Conservation (phyloP, 345 rosid genomes). For the Turritis glabra region DNA sequence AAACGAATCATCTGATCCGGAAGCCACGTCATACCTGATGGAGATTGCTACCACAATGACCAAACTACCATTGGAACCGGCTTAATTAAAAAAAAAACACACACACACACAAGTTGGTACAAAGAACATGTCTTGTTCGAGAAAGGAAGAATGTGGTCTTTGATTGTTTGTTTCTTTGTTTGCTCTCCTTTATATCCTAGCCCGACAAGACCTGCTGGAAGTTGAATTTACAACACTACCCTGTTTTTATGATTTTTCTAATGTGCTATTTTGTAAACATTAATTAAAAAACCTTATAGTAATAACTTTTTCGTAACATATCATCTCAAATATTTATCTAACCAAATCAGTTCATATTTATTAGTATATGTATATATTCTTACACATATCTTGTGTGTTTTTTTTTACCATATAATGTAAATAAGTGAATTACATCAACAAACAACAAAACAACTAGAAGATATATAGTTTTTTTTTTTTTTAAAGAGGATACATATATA, state of each 20-base stretch:
- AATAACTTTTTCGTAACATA: neutral
- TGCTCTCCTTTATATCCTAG: slow-evolving; percentile 16
- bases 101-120: slow-evolving; percentile 27
- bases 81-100: neutral
- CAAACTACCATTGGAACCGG: slow-evolving; percentile 11
- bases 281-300: too few relatives aligned
- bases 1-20: slow-evolving; percentile 24
- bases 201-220: slow-evolving; percentile 32
- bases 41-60: slow-evolving; percentile 4
- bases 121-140: slow-evolving; percentile 36
- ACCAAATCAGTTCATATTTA: too few relatives aligned
- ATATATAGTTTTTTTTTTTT: too few relatives aligned
- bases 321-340: too few relatives aligned
- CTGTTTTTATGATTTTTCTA: slow-evolving; percentile 17
- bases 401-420: too few relatives aligned
- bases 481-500: too few relatives aligned
- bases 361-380: too few relatives aligned
- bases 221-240: slow-evolving; percentile 25
- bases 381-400: too few relatives aligned
- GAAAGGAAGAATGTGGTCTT: slow-evolving; percentile 6
- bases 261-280: neutral
- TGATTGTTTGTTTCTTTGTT: slow-evolving; percentile 18
- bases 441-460: too few relatives aligned
- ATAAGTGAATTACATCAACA: too few relatives aligned
- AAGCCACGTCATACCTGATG: slow-evolving; percentile 31